Conservation (phyloP, 169 alveolate species). For the Plasmodium cynomolgi region DNA sequence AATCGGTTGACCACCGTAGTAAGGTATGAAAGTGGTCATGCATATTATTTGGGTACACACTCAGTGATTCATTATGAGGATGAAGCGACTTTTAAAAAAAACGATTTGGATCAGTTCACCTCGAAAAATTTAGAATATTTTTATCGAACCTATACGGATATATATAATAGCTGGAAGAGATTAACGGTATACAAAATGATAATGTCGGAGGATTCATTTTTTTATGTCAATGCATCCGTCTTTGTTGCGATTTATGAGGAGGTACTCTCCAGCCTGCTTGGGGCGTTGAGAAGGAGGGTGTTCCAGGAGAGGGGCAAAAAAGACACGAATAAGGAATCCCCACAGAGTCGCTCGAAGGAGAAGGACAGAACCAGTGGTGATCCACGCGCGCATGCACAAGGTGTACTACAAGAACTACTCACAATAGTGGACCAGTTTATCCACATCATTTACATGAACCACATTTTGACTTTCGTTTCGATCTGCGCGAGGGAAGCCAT, state of each 20-base stretch:
- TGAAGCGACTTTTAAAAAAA: not conserved
- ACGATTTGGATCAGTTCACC: not conserved
- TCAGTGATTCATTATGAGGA: not conserved
- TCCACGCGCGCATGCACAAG: too few relatives aligned
- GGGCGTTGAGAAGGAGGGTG: too few relatives aligned
- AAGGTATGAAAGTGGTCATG: not conserved
- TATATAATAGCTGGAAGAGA: slow-evolving; percentile 3
- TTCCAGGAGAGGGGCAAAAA: too few relatives aligned
- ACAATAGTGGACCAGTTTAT: not conserved
- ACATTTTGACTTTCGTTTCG: slow-evolving; percentile 4
- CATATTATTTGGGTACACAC: not conserved
- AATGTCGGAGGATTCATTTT: not conserved
- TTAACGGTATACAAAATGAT: slow-evolving; percentile 12
- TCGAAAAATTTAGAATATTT: not conserved
- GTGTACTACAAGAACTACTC: not conserved
- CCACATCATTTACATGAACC: not conserved
- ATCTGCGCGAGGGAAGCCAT: not conserved
- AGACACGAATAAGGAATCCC: too few relatives aligned
- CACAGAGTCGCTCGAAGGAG: too few relatives aligned
- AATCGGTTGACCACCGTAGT: not conserved
- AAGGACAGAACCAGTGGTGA: too few relatives aligned
- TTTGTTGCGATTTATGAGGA: not conserved
- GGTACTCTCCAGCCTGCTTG: not conserved
- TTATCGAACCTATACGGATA: not conserved
- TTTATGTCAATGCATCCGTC: not conserved